Evolutionary conservation across 352 stramenopile species (phyloP), one percentile per base, ranked within the genome.

Genomic region (Phytophthora sp.): DNA sequence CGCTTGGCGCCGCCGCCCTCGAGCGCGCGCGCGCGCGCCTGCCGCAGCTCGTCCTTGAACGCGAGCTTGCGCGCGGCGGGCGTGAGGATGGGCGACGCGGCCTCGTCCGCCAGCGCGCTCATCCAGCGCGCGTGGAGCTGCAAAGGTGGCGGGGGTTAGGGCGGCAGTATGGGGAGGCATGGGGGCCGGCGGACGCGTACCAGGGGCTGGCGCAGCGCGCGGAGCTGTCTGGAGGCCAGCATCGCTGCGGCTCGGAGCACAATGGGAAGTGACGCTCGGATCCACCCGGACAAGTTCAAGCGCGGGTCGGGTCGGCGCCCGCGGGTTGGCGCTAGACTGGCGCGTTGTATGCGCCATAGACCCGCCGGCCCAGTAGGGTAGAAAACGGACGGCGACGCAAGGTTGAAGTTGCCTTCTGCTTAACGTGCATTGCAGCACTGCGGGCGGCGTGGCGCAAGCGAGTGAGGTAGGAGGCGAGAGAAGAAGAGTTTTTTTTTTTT

Each of bases 1-100:
- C 96, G 77, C 10, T 71, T 57, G 34, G 72, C 49, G 2, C 96
- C 97, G 45, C 95, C 95, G n/a, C 96, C 97, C 10, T 94, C 66
- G 5, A 98, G 59, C 8, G 95, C 88, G 15, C 87, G 66, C 43
- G 87, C 41, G 20, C 87, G 80, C 15, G 82, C 88, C 24, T 93
- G 77, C n/a, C 79, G 62, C 37, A 92, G 69, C 41, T 91, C 80
- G 39, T 89, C 74, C 65, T 87, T 74, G 74, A 92, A 92, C 8
- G 72, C 76, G 54, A 90, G 53, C 37, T 92, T 92, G 56, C 83
- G 80, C 9, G 80, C 80, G 6, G 78, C 82, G 2, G 79, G 77
- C 41, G 82, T 85, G 46, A 79, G 54, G 34, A 87, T 72, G 21
- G 54, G 32, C n/a, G 63, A 71, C 18, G 53, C 35, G 7, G 63